Conservation (phyloP, 805 yeast species). For the Pichia eremophila region DNA sequence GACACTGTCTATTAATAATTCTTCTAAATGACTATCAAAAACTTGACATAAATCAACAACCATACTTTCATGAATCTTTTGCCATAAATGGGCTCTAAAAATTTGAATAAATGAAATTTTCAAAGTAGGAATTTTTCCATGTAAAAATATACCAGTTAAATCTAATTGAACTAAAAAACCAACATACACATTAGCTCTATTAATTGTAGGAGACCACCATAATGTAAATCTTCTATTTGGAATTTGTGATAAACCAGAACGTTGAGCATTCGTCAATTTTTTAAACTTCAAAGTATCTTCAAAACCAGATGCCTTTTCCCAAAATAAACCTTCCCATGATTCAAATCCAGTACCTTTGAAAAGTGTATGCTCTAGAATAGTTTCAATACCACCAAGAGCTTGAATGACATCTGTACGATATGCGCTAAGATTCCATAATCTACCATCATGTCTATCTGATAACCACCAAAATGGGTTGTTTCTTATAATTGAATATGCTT, state of each 20-base stretch:
- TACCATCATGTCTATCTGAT: slow-evolving; percentile 86
- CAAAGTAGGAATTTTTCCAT: slow-evolving; percentile 95
- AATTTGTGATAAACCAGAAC: slow-evolving; percentile 93
- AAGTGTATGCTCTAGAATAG: slow-evolving; percentile 87
- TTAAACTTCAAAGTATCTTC: slow-evolving; percentile 93
- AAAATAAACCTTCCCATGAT: slow-evolving; percentile 96
- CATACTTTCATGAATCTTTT: slow-evolving; percentile 91
- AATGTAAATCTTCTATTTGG: slow-evolving; percentile 94
- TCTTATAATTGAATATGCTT: slow-evolving; percentile 60
- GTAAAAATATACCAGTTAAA: slow-evolving; percentile 91
- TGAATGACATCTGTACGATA: slow-evolving; percentile 94
- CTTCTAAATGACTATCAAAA: slow-evolving; percentile 77
- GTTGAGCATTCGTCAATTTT: slow-evolving; percentile 92
- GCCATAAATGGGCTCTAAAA: slow-evolving; percentile 98
- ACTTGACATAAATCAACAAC: slow-evolving; percentile 92
- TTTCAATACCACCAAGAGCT: slow-evolving; percentile 94
- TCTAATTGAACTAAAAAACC: slow-evolving; percentile 96
- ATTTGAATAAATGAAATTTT: slow-evolving; percentile 93
- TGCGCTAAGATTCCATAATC: slow-evolving; percentile 85
- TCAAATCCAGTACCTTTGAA: slow-evolving; percentile 97
- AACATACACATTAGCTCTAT: slow-evolving; percentile 94
- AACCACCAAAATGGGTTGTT: slow-evolving; percentile 97
- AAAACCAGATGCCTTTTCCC: slow-evolving; percentile 97
- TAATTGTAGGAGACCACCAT: slow-evolving; percentile 99
- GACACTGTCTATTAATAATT: slow-evolving; percentile 73